These are phyloP conservation scores for Neurospora cerealis DNA, from an alignment of 495 filamentous ascomycete species.

Conservation along the genomic window DNA sequence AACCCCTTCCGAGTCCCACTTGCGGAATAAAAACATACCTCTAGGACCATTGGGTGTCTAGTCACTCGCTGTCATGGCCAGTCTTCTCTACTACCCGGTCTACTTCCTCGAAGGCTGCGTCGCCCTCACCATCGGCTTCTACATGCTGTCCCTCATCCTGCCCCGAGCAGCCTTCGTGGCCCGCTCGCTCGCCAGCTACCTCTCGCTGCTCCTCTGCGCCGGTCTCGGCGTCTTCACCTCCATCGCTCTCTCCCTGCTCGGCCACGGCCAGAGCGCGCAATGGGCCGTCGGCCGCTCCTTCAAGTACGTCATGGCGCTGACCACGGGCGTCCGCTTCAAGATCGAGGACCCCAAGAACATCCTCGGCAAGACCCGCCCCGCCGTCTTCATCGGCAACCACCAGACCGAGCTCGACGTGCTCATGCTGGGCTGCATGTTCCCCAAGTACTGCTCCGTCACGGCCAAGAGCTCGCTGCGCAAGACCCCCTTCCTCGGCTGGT, in stretches of 20 bases:
- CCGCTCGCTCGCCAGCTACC: slow-evolving; percentile 61
- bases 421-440: slow-evolving; percentile 79
- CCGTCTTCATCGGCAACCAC: slow-evolving; percentile 89
- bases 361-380: slow-evolving; percentile 59
- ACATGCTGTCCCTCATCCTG: slow-evolving; percentile 43
- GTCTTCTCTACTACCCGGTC: slow-evolving; percentile 31
- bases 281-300: slow-evolving; percentile 76
- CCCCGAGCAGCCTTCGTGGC: slow-evolving; percentile 57
- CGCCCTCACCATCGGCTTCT: slow-evolving; percentile 48
- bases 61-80: slow-evolving; percentile 11
- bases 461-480: slow-evolving; percentile 78
- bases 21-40: neutral
- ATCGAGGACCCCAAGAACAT: slow-evolving; percentile 57
- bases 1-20: neutral
- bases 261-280: slow-evolving; percentile 67
- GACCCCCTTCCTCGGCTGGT: slow-evolving; percentile 90
- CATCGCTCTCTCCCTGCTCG: slow-evolving; percentile 57
- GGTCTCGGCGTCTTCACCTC: slow-evolving; percentile 70
- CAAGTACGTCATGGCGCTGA: slow-evolving; percentile 65
- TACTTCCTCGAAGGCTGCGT: slow-evolving; percentile 49
- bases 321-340: slow-evolving; percentile 71
- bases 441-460: slow-evolving; percentile 84
- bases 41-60: neutral
- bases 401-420: slow-evolving; percentile 92
- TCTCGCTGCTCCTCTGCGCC: slow-evolving; percentile 55